Evolutionary conservation across 495 filamentous ascomycete genomes (phyloP).

Genomic region (Podospora tetraspora): DNA sequence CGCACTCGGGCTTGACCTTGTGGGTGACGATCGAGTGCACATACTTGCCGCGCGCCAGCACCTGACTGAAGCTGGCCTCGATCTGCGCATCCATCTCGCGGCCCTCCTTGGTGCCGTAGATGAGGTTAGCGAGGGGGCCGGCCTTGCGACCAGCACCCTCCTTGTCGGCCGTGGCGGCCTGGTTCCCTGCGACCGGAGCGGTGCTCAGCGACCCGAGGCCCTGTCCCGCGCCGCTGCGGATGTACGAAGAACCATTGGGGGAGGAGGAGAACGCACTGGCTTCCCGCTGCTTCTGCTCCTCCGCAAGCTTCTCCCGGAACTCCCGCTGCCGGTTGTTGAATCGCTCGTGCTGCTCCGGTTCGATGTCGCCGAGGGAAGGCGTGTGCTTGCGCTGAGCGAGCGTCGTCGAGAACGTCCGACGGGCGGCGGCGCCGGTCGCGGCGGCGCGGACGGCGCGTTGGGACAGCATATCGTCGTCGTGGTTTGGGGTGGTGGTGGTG

Average conservation of each 20-base stretch:
- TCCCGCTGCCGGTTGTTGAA: slow-evolving; percentile 79
- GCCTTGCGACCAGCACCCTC: slow-evolving; percentile 42
- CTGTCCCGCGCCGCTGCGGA: slow-evolving; percentile 24
- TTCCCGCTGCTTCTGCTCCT: slow-evolving; percentile 73
- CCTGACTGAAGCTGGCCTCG: slow-evolving; percentile 88
- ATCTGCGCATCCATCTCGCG: slow-evolving; percentile 89
- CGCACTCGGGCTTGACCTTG: slow-evolving; percentile 89
- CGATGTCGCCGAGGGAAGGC: slow-evolving; percentile 83
- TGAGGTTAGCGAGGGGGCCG: slow-evolving; percentile 60
- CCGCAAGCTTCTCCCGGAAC: slow-evolving; percentile 77
- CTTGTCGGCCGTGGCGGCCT: slow-evolving; percentile 39
- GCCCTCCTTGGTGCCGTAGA: slow-evolving; percentile 95
- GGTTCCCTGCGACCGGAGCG: slow-evolving; percentile 31
- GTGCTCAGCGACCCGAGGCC: slow-evolving; percentile 65
- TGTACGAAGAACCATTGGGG: slow-evolving; percentile 39
- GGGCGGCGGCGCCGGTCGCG: slow-evolving; percentile 18
- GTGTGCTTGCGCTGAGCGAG: slow-evolving; percentile 46
- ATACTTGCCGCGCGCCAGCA: slow-evolving; percentile 93
- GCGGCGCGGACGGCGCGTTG: slow-evolving; percentile 10
- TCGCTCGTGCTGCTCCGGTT: slow-evolving; percentile 53
- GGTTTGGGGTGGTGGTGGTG: background rate
- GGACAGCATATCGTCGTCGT: slow-evolving; percentile 25
- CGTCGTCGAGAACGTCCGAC: slow-evolving; percentile 59
- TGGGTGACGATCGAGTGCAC: slow-evolving; percentile 98
- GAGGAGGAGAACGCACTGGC: slow-evolving; percentile 58